These are phyloP conservation scores for Colletotrichum sp. DNA, from an alignment of 2,329 filamentous ascomycete species.

Conservation along the genomic window DNA sequence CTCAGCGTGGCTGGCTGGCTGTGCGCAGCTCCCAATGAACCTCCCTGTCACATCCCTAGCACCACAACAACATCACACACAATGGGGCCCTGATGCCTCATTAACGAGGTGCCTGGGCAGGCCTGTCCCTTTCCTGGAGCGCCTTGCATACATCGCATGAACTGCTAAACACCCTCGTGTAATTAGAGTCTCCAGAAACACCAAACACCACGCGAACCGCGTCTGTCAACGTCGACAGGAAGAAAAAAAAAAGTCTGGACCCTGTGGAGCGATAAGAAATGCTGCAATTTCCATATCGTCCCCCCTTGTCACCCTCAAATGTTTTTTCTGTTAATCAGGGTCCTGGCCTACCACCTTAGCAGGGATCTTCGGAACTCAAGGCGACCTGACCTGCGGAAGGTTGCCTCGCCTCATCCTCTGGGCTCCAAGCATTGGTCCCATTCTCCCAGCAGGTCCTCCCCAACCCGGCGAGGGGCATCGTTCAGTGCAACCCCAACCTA, in stretches of 20 bases:
- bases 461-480: background rate
- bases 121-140: background rate
- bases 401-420: background rate
- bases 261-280: background rate
- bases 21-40: background rate
- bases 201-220: background rate
- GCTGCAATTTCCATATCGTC: background rate
- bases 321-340: slow-evolving; percentile 4
- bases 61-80: background rate
- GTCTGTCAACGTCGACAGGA: background rate
- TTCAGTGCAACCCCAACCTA: slow-evolving; percentile 5
- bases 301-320: background rate
- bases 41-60: slow-evolving; percentile 8
- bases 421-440: background rate
- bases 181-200: background rate
- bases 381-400: background rate
- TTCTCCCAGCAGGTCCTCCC: background rate
- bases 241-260: background rate
- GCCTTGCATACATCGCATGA: background rate
- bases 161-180: background rate
- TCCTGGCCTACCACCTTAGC: background rate
- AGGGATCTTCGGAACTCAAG: background rate
- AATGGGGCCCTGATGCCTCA: background rate
- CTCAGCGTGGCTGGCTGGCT: slow-evolving; percentile 6
- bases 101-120: background rate